Evolutionary conservation across 768 basidiomycete genomes (phyloP).

Genomic region (Omphalotus guepiniiformis): DNA sequence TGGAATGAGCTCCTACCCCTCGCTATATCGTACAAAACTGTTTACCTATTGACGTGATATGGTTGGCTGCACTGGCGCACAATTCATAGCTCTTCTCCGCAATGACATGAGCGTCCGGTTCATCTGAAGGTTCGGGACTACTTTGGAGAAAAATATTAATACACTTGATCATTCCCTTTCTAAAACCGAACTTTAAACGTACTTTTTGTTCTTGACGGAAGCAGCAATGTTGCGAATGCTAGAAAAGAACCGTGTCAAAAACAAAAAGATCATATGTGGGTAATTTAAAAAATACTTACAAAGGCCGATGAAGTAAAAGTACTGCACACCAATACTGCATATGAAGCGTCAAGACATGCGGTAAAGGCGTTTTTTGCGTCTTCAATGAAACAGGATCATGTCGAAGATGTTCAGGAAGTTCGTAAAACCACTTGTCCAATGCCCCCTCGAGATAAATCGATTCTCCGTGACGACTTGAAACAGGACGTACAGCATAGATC

Average conservation of each 20-base stretch:
- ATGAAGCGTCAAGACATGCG: slow-evolving; percentile 70
- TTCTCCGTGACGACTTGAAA: slow-evolving; percentile 54
- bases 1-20: neutral
- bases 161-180: no score
- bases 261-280: neutral
- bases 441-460: slow-evolving; percentile 52
- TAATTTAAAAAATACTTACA: slow-evolving; percentile 43
- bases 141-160: no score
- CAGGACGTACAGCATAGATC: slow-evolving; percentile 63
- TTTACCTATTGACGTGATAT: slow-evolving; percentile 67
- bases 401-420: slow-evolving; percentile 64
- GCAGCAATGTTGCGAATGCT: slow-evolving; percentile 45
- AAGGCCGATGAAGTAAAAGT: slow-evolving; percentile 71
- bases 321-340: slow-evolving; percentile 87
- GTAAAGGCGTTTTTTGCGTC: slow-evolving; percentile 43
- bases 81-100: slow-evolving; percentile 68
- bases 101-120: slow-evolving; percentile 47
- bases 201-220: no score
- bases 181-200: no score
- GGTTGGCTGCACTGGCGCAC: slow-evolving; percentile 74
- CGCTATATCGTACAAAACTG: neutral
- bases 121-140: no score
- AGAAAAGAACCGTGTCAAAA: slow-evolving; percentile 6
- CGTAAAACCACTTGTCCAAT: slow-evolving; percentile 73
- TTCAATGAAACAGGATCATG: slow-evolving; percentile 46